A percentile compares a stretch with the other conserved stretches of the same genome.
phyloP scores from a whole-genome alignment of 140 eudicot species.

The Stevia rebaudiana region DNA sequence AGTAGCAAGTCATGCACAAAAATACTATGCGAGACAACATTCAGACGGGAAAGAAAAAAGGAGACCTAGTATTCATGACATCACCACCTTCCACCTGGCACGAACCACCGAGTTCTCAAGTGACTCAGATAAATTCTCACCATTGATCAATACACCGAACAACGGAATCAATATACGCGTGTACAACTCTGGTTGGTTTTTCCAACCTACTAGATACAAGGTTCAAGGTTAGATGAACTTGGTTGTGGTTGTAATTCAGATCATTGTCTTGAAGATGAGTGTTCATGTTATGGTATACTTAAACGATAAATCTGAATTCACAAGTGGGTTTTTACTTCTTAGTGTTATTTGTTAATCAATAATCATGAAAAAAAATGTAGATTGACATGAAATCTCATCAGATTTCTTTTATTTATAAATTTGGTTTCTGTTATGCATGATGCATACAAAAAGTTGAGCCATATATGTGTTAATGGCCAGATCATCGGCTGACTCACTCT shows the following conservation, averaged over 20 bases:
- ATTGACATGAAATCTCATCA: conserved; percentile 9
- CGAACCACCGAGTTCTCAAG: conserved; percentile 22
- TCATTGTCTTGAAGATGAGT: conserved; percentile 11
- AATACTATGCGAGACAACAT: conserved; percentile 63
- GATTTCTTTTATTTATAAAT: not conserved
- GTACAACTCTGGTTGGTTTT: conserved; percentile 28
- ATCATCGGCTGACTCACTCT: conserved; percentile 28
- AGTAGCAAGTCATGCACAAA: conserved; percentile 91
- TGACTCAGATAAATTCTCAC: conserved; percentile 15
- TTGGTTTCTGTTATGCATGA: not conserved
- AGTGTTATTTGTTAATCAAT: not conserved
- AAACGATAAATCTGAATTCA: not conserved
- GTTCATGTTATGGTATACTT: conserved; percentile 19
- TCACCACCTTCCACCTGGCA: conserved; percentile 56
- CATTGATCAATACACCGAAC: conserved; percentile 13
- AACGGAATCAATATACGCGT: conserved; percentile 19
- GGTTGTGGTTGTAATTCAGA: conserved; percentile 18
- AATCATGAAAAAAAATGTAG: conserved; percentile 9
- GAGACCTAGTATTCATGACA: conserved; percentile 86
- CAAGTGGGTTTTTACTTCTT: conserved; percentile 5
- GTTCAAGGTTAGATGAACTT: conserved; percentile 22
- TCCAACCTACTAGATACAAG: conserved; percentile 32
- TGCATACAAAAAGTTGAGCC: conserved; percentile 13
- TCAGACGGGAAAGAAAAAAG: conserved; percentile 71
- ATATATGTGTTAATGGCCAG: conserved; percentile 7